phyloP scores from a whole-genome alignment of 1,139 yeast genomes.

The Nadsonia commutata region DNA sequence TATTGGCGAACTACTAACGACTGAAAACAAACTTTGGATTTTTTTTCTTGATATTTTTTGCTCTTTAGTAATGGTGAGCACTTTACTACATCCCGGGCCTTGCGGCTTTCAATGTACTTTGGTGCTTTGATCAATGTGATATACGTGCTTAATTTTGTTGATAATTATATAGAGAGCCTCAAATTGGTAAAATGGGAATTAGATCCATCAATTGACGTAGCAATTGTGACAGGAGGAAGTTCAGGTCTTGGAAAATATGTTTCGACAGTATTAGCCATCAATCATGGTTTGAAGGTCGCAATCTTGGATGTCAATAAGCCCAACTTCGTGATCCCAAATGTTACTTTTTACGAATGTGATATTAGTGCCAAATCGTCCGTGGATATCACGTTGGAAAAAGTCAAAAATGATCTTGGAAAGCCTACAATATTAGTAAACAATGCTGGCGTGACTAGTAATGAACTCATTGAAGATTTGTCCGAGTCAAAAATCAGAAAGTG shows the following conservation, averaged over 20 bases:
- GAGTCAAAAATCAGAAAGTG: conserved; percentile 15
- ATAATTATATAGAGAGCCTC: conserved; percentile 7
- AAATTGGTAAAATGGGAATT: conserved; percentile 12
- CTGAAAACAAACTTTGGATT: background rate
- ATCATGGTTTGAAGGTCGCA: conserved; percentile 25
- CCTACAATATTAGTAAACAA: conserved; percentile 52
- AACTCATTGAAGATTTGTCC: conserved; percentile 27
- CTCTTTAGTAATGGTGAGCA: background rate
- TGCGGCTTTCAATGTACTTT: conserved; percentile 3
- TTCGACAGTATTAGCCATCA: conserved; percentile 23
- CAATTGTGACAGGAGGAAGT: conserved; percentile 53
- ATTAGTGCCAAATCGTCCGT: conserved; percentile 28
- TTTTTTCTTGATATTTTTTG: background rate
- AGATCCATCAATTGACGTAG: conserved; percentile 18
- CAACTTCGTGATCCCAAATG: conserved; percentile 15
- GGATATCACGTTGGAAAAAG: conserved; percentile 18
- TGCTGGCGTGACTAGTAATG: conserved; percentile 53
- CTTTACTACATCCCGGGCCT: conserved; percentile 2
- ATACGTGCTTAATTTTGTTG: conserved; percentile 7
- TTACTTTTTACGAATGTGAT: conserved; percentile 34
- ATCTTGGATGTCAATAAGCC: conserved; percentile 36
- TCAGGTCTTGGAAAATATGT: conserved; percentile 43
- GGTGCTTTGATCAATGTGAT: conserved; percentile 9
- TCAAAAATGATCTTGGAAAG: conserved; percentile 21
- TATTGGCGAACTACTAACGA: conserved; percentile 1